Percentiles rank a stretch among this genome's conserved stretches.
Evolutionary conservation across 306 rosid species (phyloP).

Genomic region (Geum urbanum): DNA sequence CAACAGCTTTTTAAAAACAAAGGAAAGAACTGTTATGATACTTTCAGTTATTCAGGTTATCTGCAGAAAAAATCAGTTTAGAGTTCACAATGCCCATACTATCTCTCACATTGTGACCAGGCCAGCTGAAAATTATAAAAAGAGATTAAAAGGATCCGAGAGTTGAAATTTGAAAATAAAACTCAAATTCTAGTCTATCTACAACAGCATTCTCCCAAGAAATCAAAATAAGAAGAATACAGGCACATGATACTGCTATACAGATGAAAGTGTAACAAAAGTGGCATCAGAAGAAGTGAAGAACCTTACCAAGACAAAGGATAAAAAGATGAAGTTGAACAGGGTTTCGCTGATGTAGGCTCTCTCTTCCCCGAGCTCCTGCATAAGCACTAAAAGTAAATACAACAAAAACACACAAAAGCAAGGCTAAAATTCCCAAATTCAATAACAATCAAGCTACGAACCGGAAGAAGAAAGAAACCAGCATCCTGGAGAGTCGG

Average conservation of each 20-base stretch:
- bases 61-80: neutral
- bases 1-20: neutral
- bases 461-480: conserved; percentile 75
- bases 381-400: conserved; percentile 15
- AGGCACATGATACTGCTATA: neutral
- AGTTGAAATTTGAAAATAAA: neutral
- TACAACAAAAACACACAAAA: conserved; percentile 9
- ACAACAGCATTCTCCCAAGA: neutral
- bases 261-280: conserved; percentile 1
- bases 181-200: neutral
- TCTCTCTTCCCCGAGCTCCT: conserved; percentile 90
- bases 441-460: conserved; percentile 12
- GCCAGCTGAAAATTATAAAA: neutral
- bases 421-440: conserved; percentile 19
- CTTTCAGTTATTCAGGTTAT: neutral
- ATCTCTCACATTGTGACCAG: neutral
- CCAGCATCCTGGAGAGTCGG: conserved; percentile 91
- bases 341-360: conserved; percentile 90
- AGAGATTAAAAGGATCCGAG: no score
- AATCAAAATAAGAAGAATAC: conserved; percentile 8
- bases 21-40: neutral
- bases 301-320: conserved; percentile 74
- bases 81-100: neutral
- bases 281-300: neutral
- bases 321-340: conserved; percentile 67